A percentile compares a stretch with the other conserved stretches of the same genome.
These are phyloP conservation scores for Vitis cinerea DNA, from an alignment of 164 flowering plant genomes.

Conservation along the genomic window DNA sequence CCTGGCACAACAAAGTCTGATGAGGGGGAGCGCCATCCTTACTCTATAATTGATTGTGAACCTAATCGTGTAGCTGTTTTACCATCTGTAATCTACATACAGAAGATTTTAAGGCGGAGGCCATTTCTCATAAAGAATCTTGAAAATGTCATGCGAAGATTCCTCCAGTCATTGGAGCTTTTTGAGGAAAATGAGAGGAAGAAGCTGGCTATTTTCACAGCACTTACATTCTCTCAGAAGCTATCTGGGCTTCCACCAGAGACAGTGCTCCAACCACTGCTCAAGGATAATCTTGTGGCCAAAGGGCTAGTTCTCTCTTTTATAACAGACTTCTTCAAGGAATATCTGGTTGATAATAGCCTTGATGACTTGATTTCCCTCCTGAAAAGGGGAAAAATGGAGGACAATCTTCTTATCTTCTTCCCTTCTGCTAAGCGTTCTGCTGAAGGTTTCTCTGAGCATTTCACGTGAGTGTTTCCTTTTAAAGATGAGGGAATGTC, in stretches of 20 bases:
- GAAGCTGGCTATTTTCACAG: slow-evolving; percentile 95
- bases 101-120: slow-evolving; percentile 80
- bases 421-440: slow-evolving; percentile 87
- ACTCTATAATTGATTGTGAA: slow-evolving; percentile 82
- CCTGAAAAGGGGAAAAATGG: slow-evolving; percentile 91
- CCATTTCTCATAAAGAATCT: slow-evolving; percentile 97
- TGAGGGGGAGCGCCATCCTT: slow-evolving; percentile 96
- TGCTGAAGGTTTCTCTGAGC: slow-evolving; percentile 85
- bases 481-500: background rate
- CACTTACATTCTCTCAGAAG: slow-evolving; percentile 97
- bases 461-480: slow-evolving; percentile 72
- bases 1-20: slow-evolving; percentile 96
- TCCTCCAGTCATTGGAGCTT: slow-evolving; percentile 93
- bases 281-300: slow-evolving; percentile 92
- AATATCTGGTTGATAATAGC: slow-evolving; percentile 88
- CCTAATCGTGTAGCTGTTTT: slow-evolving; percentile 78
- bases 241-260: slow-evolving; percentile 96
- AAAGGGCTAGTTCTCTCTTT: slow-evolving; percentile 95
- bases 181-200: slow-evolving; percentile 96
- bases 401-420: slow-evolving; percentile 83
- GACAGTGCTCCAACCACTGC: slow-evolving; percentile 93
- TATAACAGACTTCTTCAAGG: slow-evolving; percentile 91
- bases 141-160: slow-evolving; percentile 95
- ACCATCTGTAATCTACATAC: slow-evolving; percentile 90
- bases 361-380: slow-evolving; percentile 90